A percentile compares a stretch with the other conserved stretches of the same genome.
These are phyloP conservation scores for Colletotrichum theobromicola DNA, from an alignment of 2,329 filamentous ascomycete species.

Conservation along the genomic window DNA sequence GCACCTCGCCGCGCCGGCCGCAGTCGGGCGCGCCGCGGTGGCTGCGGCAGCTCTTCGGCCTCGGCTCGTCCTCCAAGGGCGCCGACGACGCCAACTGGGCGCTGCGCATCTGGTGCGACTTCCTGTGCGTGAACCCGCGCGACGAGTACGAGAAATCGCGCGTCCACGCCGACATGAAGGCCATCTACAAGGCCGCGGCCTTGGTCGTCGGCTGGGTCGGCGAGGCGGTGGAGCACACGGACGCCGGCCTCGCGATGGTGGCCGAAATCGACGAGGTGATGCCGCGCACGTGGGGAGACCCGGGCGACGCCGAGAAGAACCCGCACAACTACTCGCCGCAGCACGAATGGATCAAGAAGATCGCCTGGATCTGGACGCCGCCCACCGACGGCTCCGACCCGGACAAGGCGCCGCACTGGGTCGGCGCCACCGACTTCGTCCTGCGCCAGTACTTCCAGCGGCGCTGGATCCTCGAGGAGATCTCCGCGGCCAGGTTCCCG, in stretches of 20 bases:
- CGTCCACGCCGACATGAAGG: slow-evolving; percentile 31
- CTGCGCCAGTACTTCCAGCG: slow-evolving; percentile 37
- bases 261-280: slow-evolving; percentile 34
- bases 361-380: slow-evolving; percentile 30
- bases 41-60: slow-evolving; percentile 23
- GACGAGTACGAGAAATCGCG: slow-evolving; percentile 32
- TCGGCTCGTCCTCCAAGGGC: background rate
- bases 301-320: slow-evolving; percentile 34
- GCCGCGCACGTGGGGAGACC: slow-evolving; percentile 35
- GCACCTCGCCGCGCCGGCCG: slow-evolving; percentile 13
- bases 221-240: slow-evolving; percentile 30
- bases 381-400: slow-evolving; percentile 24
- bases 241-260: slow-evolving; percentile 29
- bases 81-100: background rate
- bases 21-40: slow-evolving; percentile 23
- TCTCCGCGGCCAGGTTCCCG: slow-evolving; percentile 35
- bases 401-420: slow-evolving; percentile 24
- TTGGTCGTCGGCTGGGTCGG: slow-evolving; percentile 39
- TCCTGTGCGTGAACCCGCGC: slow-evolving; percentile 32
- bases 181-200: slow-evolving; percentile 32
- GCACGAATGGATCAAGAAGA: slow-evolving; percentile 32
- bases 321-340: slow-evolving; percentile 38
- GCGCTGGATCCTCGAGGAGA: slow-evolving; percentile 41
- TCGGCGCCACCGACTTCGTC: slow-evolving; percentile 32
- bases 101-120: slow-evolving; percentile 35